These are phyloP conservation scores for Pochonia chlamydosporia DNA, from an alignment of 2,329 filamentous ascomycete species.

Conservation along the genomic window DNA sequence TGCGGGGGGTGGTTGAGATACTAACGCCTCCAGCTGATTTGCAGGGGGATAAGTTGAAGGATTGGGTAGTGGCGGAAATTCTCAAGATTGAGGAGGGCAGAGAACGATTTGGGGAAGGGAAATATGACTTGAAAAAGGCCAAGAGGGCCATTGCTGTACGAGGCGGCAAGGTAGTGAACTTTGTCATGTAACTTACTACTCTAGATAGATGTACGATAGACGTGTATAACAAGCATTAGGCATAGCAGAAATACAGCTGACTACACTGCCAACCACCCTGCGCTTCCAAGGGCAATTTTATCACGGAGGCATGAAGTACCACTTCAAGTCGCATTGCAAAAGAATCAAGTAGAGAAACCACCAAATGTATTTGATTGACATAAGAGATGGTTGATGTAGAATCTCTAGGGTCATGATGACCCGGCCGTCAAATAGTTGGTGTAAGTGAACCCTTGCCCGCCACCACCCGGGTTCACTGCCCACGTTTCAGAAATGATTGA, in stretches of 20 bases:
- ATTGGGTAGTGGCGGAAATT: constrained; percentile 58
- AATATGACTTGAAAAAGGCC: constrained; percentile 42
- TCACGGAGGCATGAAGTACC: too few relatives aligned
- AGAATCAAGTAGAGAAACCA: too few relatives aligned
- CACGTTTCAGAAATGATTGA: too few relatives aligned
- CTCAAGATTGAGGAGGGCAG: constrained; percentile 55
- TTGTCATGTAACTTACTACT: constrained; percentile 46
- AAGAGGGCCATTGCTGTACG: constrained; percentile 61
- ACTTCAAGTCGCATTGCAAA: background rate
- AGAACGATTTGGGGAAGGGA: constrained; percentile 44
- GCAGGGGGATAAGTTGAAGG: constrained; percentile 38
- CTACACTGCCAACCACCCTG: too few relatives aligned
- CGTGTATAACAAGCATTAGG: background rate
- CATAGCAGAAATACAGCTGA: background rate
- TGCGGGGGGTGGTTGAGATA: constrained; percentile 63
- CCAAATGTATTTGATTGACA: too few relatives aligned
- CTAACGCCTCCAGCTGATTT: constrained; percentile 40
- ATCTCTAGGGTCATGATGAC: too few relatives aligned
- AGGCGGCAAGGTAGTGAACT: constrained; percentile 66
- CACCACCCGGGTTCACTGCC: too few relatives aligned
- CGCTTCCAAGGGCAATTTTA: too few relatives aligned
- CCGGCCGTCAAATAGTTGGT: too few relatives aligned
- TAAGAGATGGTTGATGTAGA: too few relatives aligned
- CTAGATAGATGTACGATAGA: constrained; percentile 4
- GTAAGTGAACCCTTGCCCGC: too few relatives aligned